A percentile compares a stretch with the other conserved stretches of the same genome.
Evolutionary conservation across 1,284 basidiomycete species (phyloP).

Genomic region (Sporisorium iseilematis-ciliati): DNA sequence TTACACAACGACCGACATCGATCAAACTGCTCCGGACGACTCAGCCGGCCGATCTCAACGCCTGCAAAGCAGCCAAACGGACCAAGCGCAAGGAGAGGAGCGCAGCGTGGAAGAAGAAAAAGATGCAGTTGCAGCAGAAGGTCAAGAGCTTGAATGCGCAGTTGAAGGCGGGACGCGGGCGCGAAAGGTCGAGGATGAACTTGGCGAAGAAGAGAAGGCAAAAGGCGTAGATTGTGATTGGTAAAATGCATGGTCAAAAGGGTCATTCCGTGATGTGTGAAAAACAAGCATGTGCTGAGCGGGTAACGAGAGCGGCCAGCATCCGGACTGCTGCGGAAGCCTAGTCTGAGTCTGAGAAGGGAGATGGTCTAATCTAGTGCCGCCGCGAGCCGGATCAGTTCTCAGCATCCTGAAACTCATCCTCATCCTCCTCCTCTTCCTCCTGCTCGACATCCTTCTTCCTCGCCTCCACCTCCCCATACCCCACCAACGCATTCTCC

Average conservation of each 20-base stretch:
- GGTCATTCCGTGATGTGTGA: too few relatives aligned
- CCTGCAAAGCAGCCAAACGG: slow-evolving; percentile 32
- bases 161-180: slow-evolving; percentile 7
- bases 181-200: background rate
- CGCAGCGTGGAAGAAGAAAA: slow-evolving; percentile 34
- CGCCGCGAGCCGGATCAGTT: slow-evolving; percentile 17
- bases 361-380: slow-evolving; percentile 8
- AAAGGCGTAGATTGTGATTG: too few relatives aligned
- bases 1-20: slow-evolving; percentile 23
- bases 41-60: slow-evolving; percentile 41
- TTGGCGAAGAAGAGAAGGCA: too few relatives aligned
- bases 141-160: slow-evolving; percentile 12
- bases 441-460: background rate
- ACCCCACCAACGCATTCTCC: slow-evolving; percentile 56
- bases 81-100: slow-evolving; percentile 24
- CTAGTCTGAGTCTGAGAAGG: background rate
- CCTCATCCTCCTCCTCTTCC: slow-evolving; percentile 35
- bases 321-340: background rate
- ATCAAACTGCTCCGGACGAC: slow-evolving; percentile 44
- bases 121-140: slow-evolving; percentile 18
- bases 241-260: too few relatives aligned
- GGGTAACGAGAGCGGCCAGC: background rate
- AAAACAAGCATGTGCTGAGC: background rate
- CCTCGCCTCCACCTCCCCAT: slow-evolving; percentile 19
- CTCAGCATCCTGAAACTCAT: slow-evolving; percentile 48